Conservation (phyloP, 75 land plant genomes). For the Pinus taeda region DNA sequence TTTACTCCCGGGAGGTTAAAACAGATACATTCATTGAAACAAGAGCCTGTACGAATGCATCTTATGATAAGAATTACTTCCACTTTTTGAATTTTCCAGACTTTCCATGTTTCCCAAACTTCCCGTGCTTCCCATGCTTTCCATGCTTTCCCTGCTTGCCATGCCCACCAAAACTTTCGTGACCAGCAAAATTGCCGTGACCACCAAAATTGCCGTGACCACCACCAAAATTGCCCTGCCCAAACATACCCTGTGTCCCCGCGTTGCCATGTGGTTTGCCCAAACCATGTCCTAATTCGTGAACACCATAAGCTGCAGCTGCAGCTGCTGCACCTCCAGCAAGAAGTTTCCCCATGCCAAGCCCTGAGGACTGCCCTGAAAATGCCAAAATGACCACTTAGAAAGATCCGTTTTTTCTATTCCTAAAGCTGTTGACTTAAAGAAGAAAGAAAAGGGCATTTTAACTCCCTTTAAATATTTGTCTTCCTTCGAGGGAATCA, state of each 20-base stretch:
- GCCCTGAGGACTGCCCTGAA: constrained; percentile 21
- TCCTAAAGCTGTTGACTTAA: too few relatives aligned
- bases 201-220: background rate
- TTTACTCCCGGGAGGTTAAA: too few relatives aligned
- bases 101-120: constrained; percentile 8
- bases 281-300: constrained; percentile 23
- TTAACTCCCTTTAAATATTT: too few relatives aligned
- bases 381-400: too few relatives aligned
- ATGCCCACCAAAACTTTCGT: background rate
- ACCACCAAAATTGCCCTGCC: constrained; percentile 7
- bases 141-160: constrained; percentile 22
- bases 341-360: constrained; percentile 19
- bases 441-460: too few relatives aligned
- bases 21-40: too few relatives aligned
- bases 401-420: too few relatives aligned
- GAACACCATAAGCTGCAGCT: constrained; percentile 43
- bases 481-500: too few relatives aligned
- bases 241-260: constrained; percentile 12
- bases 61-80: background rate
- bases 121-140: constrained; percentile 16
- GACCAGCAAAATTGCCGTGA: background rate
- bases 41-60: too few relatives aligned
- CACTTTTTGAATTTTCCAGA: constrained; percentile 10
- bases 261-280: background rate
- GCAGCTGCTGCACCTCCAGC: constrained; percentile 57